Base-by-base conservation (phyloP, 208 protist species). In the Acanthamoeba healyi region DNA sequence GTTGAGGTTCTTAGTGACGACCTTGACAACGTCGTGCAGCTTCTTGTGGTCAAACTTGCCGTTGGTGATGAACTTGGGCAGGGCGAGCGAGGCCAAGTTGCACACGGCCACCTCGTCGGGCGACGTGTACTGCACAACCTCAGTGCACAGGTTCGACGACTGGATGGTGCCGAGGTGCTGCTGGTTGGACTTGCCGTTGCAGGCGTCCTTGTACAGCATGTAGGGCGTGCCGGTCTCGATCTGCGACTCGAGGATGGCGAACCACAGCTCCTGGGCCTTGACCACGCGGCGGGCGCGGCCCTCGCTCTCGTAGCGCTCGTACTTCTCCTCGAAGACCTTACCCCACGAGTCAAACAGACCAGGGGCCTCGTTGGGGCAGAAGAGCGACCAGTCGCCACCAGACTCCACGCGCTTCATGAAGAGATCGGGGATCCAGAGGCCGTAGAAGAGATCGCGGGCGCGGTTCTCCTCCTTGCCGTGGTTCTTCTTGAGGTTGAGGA, bases 201-300 rank as follows among this genome's bases (percentile, higher is more conserved):
- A 99, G n/a, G 99, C 96, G 95, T 99, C 99, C 97, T 99, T 99
- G 98, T 99, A 99, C 0, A 99, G 96, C 95, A 99, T 98, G 97
- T 99, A 99, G n/a, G 99, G 99, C 32, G 98, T 99, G 72, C 99
- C 99, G 2, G 99, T 99, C 97, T 99, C 99, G 67, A 99, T 99
- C 97, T 99, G 99, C 0, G 98, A 97, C 92, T 99, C 98, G 24
- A 99, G 96, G 93, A 99, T 99, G 0, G 98, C 96, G 95, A 99
- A 99, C 99, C 99, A 99, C 42, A 99, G 97, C 79, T 99, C 98
- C 96, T 99, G 99, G 36, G 99, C 99, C 79, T 97, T 96, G 4
- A 99, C 95, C 1, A 95, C 97, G 93, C 98, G 96, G 26, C 98
- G 94, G 26, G 97, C 98, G 12, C 96, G 94, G 82, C 98, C 98